phyloP scores from a whole-genome alignment of 202 grass and related monocot species.

The Schoenoplectus triqueter region DNA sequence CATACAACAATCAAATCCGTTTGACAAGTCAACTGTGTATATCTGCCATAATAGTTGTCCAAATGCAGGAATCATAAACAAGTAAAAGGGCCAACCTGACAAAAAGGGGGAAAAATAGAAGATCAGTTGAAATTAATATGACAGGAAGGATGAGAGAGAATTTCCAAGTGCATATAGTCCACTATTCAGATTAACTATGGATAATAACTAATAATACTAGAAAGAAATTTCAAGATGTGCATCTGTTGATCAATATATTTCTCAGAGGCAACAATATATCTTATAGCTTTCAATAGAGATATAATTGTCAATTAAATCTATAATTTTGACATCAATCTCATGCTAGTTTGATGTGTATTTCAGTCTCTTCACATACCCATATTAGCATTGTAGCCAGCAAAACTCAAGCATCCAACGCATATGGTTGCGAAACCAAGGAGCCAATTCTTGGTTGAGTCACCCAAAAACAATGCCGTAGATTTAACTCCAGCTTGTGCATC shows the following conservation, averaged over 20 bases:
- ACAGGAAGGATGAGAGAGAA: background rate
- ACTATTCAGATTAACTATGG: background rate
- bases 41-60: conserved; percentile 57
- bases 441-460: conserved; percentile 43
- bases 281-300: background rate
- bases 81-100: conserved; percentile 52
- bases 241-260: background rate
- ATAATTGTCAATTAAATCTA: background rate
- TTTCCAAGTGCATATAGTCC: background rate
- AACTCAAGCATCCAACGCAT: conserved; percentile 38
- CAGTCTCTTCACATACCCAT: conserved; percentile 39
- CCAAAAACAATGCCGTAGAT: conserved; percentile 56
- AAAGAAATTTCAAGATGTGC: background rate
- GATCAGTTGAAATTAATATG: background rate
- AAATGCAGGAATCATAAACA: conserved; percentile 41
- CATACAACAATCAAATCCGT: conserved; percentile 41
- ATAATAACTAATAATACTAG: background rate
- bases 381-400: conserved; percentile 51
- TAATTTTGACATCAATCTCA: conserved; percentile 9
- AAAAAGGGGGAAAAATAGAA: conserved; percentile 16
- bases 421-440: conserved; percentile 47
- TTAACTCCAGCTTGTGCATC: conserved; percentile 52
- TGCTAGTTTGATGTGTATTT: background rate
- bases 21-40: conserved; percentile 46
- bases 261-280: background rate